Percentiles rank a stretch among this genome's conserved stretches.
Evolutionary conservation across 1,139 yeast species (phyloP).

Genomic region (Hansenula sp.): DNA sequence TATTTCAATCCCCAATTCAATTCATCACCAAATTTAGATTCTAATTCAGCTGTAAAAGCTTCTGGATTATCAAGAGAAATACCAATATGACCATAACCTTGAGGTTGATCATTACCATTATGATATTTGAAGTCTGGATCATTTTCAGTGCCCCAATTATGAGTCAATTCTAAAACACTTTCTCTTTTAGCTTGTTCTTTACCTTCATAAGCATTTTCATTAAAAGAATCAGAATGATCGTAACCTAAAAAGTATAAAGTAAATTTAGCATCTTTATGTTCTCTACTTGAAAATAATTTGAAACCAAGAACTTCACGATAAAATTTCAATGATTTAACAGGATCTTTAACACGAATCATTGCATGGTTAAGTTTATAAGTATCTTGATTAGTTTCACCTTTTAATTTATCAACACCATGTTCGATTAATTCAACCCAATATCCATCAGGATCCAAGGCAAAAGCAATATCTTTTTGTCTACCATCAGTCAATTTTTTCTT

Average conservation of each 20-base stretch:
- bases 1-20: slow-evolving; percentile 50
- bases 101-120: slow-evolving; percentile 74
- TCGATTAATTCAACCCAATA: slow-evolving; percentile 93
- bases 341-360: slow-evolving; percentile 91
- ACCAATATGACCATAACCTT: slow-evolving; percentile 87
- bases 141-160: slow-evolving; percentile 90
- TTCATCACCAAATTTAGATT: slow-evolving; percentile 39
- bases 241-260: slow-evolving; percentile 83
- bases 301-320: slow-evolving; percentile 78
- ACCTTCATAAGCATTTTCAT: slow-evolving; percentile 29
- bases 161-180: slow-evolving; percentile 82
- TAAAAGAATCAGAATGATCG: slow-evolving; percentile 34
- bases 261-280: slow-evolving; percentile 67
- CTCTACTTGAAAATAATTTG: slow-evolving; percentile 56
- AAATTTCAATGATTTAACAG: slow-evolving; percentile 66
- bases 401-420: slow-evolving; percentile 42
- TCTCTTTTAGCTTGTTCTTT: slow-evolving; percentile 41
- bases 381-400: slow-evolving; percentile 33
- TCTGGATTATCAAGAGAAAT: slow-evolving; percentile 66
- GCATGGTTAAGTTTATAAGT: slow-evolving; percentile 78
- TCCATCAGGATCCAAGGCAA: slow-evolving; percentile 91
- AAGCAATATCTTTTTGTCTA: slow-evolving; percentile 88
- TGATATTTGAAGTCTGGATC: slow-evolving; percentile 75
- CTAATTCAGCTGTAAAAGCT: slow-evolving; percentile 47
- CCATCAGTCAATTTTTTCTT: slow-evolving; percentile 86